Conservation (phyloP, 2,329 filamentous ascomycete genomes). For the Pseudopyrenochaeta lycopersici region DNA sequence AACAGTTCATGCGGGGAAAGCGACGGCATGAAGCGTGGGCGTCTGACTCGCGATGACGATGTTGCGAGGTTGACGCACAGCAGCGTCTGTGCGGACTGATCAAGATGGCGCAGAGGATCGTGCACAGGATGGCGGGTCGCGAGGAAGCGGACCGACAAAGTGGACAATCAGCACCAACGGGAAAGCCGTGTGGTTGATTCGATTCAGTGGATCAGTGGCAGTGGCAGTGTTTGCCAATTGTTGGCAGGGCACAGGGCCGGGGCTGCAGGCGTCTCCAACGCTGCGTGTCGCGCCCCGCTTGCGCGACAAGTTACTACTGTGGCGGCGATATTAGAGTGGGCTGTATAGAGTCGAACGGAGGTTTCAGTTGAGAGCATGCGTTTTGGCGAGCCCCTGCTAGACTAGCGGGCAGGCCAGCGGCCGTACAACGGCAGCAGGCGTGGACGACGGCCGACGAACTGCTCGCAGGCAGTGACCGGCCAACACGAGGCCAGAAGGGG, state of each 20-base stretch:
- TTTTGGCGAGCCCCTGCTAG: slow-evolving; percentile 7
- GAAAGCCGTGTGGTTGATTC: too few relatives aligned
- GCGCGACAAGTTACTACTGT: slow-evolving; percentile 9
- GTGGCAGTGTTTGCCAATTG: background rate
- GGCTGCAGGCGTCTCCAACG: background rate
- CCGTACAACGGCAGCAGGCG: slow-evolving; percentile 10
- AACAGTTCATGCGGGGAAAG: slow-evolving; percentile 6
- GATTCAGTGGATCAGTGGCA: background rate
- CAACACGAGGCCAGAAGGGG: too few relatives aligned
- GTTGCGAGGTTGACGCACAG: background rate
- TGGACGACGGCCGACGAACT: background rate
- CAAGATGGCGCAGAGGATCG: background rate
- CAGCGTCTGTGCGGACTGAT: background rate
- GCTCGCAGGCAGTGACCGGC: background rate
- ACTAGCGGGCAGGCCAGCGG: background rate
- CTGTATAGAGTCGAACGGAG: slow-evolving; percentile 13
- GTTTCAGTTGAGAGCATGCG: slow-evolving; percentile 21
- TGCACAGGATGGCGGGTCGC: background rate
- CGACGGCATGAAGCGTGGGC: background rate
- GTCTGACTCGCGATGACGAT: background rate
- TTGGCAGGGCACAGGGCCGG: too few relatives aligned
- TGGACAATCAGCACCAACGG: background rate
- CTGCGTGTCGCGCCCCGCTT: slow-evolving; percentile 1
- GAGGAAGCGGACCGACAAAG: slow-evolving; percentile 1
- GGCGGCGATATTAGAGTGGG: slow-evolving; percentile 13